Evolutionary conservation across 225 moss, liverwort and hornwort genomes (phyloP).

Genomic region (Anthoceros angustus): DNA sequence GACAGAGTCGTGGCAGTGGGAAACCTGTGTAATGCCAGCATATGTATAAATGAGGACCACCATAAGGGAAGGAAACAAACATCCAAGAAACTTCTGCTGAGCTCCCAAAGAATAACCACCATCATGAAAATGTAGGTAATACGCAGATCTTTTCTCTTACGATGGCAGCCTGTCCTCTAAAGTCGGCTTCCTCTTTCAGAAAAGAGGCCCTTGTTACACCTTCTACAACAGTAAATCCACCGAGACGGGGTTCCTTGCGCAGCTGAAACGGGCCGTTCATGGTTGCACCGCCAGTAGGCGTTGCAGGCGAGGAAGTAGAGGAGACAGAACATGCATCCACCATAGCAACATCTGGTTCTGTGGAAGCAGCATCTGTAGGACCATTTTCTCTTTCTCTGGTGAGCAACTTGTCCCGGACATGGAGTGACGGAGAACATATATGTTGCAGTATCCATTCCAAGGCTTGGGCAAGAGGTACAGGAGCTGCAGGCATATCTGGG

Average conservation of each 20-base stretch:
- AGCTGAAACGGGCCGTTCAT: constrained; percentile 51
- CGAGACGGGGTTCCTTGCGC: constrained; percentile 69
- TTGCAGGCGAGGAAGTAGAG: constrained; percentile 37
- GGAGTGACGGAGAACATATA: constrained; percentile 57
- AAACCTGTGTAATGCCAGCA: constrained; percentile 32
- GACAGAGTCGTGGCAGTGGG: constrained; percentile 81
- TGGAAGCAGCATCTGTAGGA: constrained; percentile 21
- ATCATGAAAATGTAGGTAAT: background rate
- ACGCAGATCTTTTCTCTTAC: constrained; percentile 15
- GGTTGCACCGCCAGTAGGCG: constrained; percentile 34
- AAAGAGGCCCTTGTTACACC: constrained; percentile 72
- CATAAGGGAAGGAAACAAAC: background rate
- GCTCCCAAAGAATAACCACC: too few species aligned
- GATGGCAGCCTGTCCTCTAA: constrained; percentile 67
- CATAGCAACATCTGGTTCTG: constrained; percentile 72
- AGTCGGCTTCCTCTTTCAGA: constrained; percentile 62
- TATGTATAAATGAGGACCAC: background rate
- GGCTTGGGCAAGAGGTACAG: constrained; percentile 65
- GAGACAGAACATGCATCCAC: constrained; percentile 37
- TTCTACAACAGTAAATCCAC: constrained; percentile 77
- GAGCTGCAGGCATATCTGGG: constrained; percentile 93
- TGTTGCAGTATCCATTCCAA: constrained; percentile 83
- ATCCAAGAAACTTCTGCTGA: background rate
- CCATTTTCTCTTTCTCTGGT: constrained; percentile 35
- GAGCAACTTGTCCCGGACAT: constrained; percentile 20